These are phyloP conservation scores for Yarrowia osloensis DNA, from an alignment of 805 yeast species.

Conservation along the genomic window DNA sequence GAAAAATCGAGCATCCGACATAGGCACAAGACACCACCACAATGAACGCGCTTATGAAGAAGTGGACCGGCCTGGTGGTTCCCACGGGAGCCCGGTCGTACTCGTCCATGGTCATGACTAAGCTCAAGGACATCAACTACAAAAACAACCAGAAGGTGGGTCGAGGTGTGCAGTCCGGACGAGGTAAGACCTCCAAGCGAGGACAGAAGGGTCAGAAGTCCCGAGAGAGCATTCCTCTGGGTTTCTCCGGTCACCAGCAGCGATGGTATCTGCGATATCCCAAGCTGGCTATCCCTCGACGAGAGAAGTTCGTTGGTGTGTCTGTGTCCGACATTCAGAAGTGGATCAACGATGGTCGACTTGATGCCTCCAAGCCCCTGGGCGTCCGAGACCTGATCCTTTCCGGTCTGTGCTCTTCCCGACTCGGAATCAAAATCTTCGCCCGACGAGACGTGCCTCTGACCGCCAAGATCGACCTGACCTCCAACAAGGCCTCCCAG, in stretches of 20 bases:
- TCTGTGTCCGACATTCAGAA: conserved; percentile 55
- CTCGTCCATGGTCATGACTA: conserved; percentile 30
- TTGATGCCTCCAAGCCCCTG: conserved; percentile 54
- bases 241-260: conserved; percentile 99
- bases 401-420: conserved; percentile 56
- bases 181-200: conserved; percentile 93
- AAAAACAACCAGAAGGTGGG: conserved; percentile 73
- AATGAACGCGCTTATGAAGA: conserved; percentile 22
- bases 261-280: conserved; percentile 84
- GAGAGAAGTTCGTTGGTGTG: conserved; percentile 26
- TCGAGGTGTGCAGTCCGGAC: conserved; percentile 87
- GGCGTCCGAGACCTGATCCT: conserved; percentile 77
- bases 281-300: conserved; percentile 49
- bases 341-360: conserved; percentile 67
- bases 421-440: conserved; percentile 79
- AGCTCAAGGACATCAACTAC: conserved; percentile 31
- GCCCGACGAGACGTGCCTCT: conserved; percentile 57
- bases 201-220: conserved; percentile 99
- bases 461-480: conserved; percentile 66
- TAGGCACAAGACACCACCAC: not conserved
- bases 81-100: conserved; percentile 24
- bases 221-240: conserved; percentile 81
- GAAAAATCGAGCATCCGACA: not conserved
- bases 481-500: conserved; percentile 58
- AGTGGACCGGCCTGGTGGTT: conserved; percentile 15